These are phyloP conservation scores for Xylaria sp. DNA, from an alignment of 495 filamentous ascomycete genomes.

Conservation along the genomic window DNA sequence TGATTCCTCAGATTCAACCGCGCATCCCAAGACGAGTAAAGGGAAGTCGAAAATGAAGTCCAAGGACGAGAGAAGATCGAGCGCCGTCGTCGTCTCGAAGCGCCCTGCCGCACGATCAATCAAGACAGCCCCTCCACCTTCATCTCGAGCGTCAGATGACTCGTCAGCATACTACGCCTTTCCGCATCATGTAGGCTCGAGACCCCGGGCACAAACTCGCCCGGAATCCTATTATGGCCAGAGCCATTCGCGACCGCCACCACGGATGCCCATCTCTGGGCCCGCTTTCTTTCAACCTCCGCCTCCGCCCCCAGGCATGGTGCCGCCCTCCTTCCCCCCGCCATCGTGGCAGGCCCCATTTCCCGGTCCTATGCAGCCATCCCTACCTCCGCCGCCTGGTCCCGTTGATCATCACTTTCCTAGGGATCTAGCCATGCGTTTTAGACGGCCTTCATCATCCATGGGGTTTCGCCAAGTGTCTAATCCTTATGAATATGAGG, in stretches of 20 bases:
- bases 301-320: slow-evolving; percentile 33
- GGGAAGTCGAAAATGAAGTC: slow-evolving; percentile 35
- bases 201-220: slow-evolving; percentile 50
- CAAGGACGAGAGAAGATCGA: slow-evolving; percentile 40
- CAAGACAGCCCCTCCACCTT: slow-evolving; percentile 36
- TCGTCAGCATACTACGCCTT: slow-evolving; percentile 49
- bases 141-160: slow-evolving; percentile 44
- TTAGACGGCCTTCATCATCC: slow-evolving; percentile 50
- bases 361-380: slow-evolving; percentile 28
- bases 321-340: slow-evolving; percentile 34
- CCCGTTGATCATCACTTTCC: slow-evolving; percentile 36
- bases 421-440: slow-evolving; percentile 45
- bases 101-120: slow-evolving; percentile 34
- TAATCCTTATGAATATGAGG: slow-evolving; percentile 42
- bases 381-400: slow-evolving; percentile 36
- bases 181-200: slow-evolving; percentile 41
- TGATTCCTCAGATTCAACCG: slow-evolving; percentile 50
- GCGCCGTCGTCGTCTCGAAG: slow-evolving; percentile 30
- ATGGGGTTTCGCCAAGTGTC: slow-evolving; percentile 48
- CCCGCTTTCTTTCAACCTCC: slow-evolving; percentile 39
- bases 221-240: slow-evolving; percentile 51
- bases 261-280: slow-evolving; percentile 40
- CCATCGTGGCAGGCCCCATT: slow-evolving; percentile 25
- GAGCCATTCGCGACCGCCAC: slow-evolving; percentile 37
- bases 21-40: slow-evolving; percentile 39